phyloP scores from a whole-genome alignment of 2,329 filamentous ascomycete genomes.

The Penicillium palitans region DNA sequence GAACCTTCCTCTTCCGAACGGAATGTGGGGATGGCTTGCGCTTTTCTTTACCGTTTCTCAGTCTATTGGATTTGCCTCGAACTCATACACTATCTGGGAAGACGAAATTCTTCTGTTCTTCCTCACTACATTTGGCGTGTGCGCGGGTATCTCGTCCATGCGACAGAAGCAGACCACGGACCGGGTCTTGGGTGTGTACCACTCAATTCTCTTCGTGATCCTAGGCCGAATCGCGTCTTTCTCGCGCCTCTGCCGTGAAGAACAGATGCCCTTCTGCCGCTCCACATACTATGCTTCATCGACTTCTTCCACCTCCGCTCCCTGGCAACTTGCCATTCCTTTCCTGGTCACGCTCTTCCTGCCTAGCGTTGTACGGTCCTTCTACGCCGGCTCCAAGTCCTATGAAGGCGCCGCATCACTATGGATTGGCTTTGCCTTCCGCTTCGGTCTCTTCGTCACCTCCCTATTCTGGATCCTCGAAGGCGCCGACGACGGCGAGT shows the following conservation, averaged over 20 bases:
- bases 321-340: constrained; percentile 83
- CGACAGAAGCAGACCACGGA: constrained; percentile 67
- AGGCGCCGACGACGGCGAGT: constrained; percentile 77
- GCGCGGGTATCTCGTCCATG: constrained; percentile 72
- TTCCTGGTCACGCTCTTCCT: constrained; percentile 70
- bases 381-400: constrained; percentile 77
- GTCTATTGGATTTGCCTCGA: constrained; percentile 92
- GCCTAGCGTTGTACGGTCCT: constrained; percentile 77
- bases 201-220: constrained; percentile 78
- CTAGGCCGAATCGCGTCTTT: constrained; percentile 79
- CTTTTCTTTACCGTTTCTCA: constrained; percentile 79
- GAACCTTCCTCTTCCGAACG: constrained; percentile 63
- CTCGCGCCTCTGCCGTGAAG: constrained; percentile 90
- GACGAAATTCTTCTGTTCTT: constrained; percentile 93
- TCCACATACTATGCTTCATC: constrained; percentile 95
- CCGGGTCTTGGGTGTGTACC: constrained; percentile 74
- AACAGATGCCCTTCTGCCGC: constrained; percentile 95
- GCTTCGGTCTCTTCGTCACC: constrained; percentile 70
- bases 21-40: constrained; percentile 85
- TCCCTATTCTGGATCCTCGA: constrained; percentile 88
- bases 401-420: constrained; percentile 82
- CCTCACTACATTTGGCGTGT: constrained; percentile 79
- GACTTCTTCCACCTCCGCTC: constrained; percentile 86
- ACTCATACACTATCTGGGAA: constrained; percentile 99
- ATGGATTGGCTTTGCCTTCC: constrained; percentile 81